These are phyloP conservation scores for Trichoderma erinaceum DNA, from an alignment of 495 filamentous ascomycete species.

Conservation along the genomic window DNA sequence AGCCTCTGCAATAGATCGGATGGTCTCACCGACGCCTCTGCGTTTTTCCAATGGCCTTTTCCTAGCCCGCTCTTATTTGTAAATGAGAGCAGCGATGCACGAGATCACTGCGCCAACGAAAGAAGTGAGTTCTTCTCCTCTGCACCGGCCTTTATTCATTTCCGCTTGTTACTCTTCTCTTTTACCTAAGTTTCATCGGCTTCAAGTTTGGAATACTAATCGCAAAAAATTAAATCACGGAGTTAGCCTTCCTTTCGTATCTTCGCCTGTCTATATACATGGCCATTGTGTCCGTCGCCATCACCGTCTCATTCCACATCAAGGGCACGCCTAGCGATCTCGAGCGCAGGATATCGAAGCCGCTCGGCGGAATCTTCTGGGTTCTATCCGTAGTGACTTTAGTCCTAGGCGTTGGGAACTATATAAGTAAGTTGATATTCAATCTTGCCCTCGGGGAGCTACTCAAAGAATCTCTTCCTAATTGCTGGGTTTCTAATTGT, in stretches of 20 bases:
- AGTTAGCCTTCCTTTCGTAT: constrained; percentile 83
- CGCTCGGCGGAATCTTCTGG: constrained; percentile 88
- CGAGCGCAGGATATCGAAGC: constrained; percentile 71
- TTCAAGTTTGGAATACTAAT: not conserved
- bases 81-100: constrained; percentile 80
- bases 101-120: constrained; percentile 76
- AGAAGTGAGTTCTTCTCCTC: constrained; percentile 46
- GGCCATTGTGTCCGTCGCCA: constrained; percentile 80
- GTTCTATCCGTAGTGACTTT: constrained; percentile 68
- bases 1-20: not conserved
- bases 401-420: constrained; percentile 73
- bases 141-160: not conserved
- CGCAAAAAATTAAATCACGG: not conserved
- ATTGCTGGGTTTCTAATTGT: not conserved
- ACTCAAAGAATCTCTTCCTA: not conserved
- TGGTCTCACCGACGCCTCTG: constrained; percentile 24
- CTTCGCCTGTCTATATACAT: constrained; percentile 88
- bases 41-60: constrained; percentile 66
- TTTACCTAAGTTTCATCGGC: not conserved
- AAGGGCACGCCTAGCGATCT: constrained; percentile 59
- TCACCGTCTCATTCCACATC: constrained; percentile 89
- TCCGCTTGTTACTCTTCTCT: not conserved
- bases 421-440: constrained; percentile 48
- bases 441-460: not conserved
- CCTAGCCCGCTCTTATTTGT: constrained; percentile 80